Percentiles rank a stretch among this genome's conserved stretches.
Conservation (phyloP, 129 eudicot species). For the Tagetes erecta region DNA sequence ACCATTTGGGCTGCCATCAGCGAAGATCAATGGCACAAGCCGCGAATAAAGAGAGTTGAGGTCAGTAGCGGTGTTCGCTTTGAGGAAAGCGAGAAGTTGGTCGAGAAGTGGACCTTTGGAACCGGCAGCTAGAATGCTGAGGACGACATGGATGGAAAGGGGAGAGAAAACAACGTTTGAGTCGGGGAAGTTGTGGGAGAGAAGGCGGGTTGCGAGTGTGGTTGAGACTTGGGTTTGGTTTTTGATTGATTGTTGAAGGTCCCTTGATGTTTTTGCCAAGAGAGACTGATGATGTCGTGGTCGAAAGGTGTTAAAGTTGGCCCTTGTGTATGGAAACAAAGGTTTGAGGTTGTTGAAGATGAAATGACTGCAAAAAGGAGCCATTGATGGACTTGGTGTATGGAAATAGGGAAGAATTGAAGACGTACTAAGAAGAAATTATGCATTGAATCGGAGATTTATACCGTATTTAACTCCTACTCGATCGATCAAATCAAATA, state of each 20-base stretch:
- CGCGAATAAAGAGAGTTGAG: background rate
- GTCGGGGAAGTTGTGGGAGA: background rate
- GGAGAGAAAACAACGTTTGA: conserved; percentile 11
- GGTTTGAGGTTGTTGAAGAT: no score
- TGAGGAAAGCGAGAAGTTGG: background rate
- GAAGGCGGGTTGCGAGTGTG: background rate
- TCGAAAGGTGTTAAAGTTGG: background rate
- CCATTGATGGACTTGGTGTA: no score
- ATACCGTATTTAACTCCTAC: no score
- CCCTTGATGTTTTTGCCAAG: background rate
- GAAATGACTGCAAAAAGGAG: no score
- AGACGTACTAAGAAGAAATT: no score
- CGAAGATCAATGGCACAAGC: background rate
- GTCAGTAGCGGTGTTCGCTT: background rate
- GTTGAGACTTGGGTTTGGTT: conserved; percentile 14
- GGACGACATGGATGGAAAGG: background rate
- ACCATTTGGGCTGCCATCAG: background rate
- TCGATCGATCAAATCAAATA: no score
- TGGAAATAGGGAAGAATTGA: no score
- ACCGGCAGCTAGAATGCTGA: background rate
- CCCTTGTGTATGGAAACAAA: no score
- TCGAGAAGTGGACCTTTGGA: background rate
- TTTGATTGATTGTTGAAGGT: background rate
- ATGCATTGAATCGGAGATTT: no score
- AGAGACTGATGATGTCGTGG: background rate